Evolutionary conservation across 208 protist species (phyloP), one percentile per base, ranked within the genome.

Genomic region (Wallacemonas sp.): DNA sequence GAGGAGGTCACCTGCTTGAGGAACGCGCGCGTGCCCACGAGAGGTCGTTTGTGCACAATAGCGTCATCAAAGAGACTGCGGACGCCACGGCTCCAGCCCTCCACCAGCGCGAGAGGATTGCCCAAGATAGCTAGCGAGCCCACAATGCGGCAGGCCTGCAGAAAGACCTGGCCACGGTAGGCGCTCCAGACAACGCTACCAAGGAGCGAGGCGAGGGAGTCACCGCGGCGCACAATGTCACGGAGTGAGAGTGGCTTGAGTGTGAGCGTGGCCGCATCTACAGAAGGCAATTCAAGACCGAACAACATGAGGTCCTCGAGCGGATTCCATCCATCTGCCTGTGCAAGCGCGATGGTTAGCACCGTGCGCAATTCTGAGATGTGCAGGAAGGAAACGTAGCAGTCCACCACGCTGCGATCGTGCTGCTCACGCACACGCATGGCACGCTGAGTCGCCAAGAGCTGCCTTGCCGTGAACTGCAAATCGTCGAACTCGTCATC

Each of bases 141-240:
- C 33, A 95, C 19, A 22, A 95, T 72, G 60, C 89, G 88, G 61
- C 82, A 90, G 26, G 77, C 60, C 67, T 95, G 89, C 58, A 91
- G 42, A n/a, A 89, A 28, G 46, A 92, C 34, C 62, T 85, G 86
- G 1, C 66, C 79, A 26, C 79, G 70, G 66, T 93, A 95, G 2
- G 72, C 65, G 0, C 77, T 74, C 65, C 74, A 88, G 28, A 91
- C 33, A 15, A 86, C 60, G 2, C 59, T 62, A 2, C 53, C n/a
- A 0, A 85, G n/a, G 27, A 76, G 41, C 2, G 19, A 27, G 2
- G 54, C 15, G 11, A 76, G 56, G 9, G 80, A 84, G 41, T 33
- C 53, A 11, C 70, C 68, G 1, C 71, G 75, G 38, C 80, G 73
- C 51, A 82, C 68, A 0, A 88, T 47, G 61, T 88, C 72, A 2